Percentiles rank a stretch among this genome's conserved stretches.
Conservation (phyloP, 2,329 filamentous ascomycete species). For the Fusarium sterilihyphosum region DNA sequence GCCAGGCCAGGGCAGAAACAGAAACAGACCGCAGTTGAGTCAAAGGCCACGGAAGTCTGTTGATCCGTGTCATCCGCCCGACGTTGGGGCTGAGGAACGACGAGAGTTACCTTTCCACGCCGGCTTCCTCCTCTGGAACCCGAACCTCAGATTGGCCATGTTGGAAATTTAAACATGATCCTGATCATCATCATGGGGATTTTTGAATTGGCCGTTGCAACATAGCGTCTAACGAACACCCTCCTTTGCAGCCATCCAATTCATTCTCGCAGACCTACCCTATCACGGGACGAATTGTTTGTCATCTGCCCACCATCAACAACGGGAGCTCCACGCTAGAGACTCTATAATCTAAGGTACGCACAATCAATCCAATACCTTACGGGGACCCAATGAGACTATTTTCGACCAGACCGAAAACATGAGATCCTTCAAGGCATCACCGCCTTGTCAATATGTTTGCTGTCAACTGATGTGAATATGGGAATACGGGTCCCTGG, state of each 20-base stretch:
- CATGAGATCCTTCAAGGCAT: neutral
- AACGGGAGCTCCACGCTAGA: constrained; percentile 4
- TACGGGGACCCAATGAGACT: constrained; percentile 8
- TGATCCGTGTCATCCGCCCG: constrained; percentile 6
- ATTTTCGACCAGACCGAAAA: neutral
- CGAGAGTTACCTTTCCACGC: neutral
- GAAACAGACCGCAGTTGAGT: neutral
- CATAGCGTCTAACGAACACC: constrained; percentile 14
- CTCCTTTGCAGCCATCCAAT: neutral
- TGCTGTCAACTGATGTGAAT: neutral
- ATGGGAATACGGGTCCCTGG: neutral
- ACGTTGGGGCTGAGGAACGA: neutral
- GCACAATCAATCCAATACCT: constrained; percentile 1
- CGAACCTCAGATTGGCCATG: neutral
- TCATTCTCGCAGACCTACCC: neutral
- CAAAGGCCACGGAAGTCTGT: neutral
- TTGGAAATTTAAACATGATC: constrained; percentile 17
- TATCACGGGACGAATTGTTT: constrained; percentile 11
- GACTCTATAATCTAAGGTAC: neutral
- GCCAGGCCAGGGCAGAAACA: neutral
- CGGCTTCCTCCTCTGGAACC: neutral
- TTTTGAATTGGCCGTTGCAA: constrained; percentile 20
- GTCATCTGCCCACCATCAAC: constrained; percentile 16
- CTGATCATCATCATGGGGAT: constrained; percentile 30
- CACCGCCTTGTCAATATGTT: neutral